Base-by-base conservation (phyloP, 2,329 filamentous ascomycete species). In the Aspergillaceae sp. region DNA sequence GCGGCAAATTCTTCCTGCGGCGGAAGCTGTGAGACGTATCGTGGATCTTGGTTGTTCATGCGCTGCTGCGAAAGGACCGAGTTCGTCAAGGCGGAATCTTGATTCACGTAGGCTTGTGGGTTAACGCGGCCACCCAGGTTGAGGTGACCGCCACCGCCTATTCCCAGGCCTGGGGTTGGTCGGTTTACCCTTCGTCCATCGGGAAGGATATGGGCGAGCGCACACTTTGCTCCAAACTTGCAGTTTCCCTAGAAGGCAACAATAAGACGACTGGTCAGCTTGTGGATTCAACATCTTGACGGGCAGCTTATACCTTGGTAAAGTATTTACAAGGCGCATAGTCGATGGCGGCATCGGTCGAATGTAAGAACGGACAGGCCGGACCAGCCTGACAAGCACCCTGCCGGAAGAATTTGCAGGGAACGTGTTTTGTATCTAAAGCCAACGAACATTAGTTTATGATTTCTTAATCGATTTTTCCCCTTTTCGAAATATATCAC, bases 361-460 rank as follows among this genome's bases (percentile, higher is more conserved):
- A 91, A 72, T 98, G 92, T 59, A 89, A 87, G 71, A 97, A 98
- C 36, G 92, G 92, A 73, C 92, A 98, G 55, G 90, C 88, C 66
- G 86, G 87, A 58, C 92, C 92, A 48, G 92, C 92, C 77, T 97
- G 91, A 69, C 92, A 98, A 60, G 88, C 83, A 66, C 91, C 90
- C 73, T 95, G 88, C 45, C 89, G 84, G 71, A 92, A 98, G 84
- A 98, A 98, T 77, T 97, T 97, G 85, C 92, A 98, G 35, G 92
- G 92, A 40, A 98, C 92, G 73, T 97, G 92, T 51, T 90, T 86
- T 11, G 92, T 95, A 69, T 95, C 91, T 96, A 52, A 42, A 42
- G 27, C 2, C 29, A 29, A 19, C 19, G 9, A 41, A 7, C 4
- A 27, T 35, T 19, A 42, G 41, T 10, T 35, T 27, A 1, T 27